phyloP scores from a whole-genome alignment of 768 basidiomycete genomes.

The Lactifluus rugatus region DNA sequence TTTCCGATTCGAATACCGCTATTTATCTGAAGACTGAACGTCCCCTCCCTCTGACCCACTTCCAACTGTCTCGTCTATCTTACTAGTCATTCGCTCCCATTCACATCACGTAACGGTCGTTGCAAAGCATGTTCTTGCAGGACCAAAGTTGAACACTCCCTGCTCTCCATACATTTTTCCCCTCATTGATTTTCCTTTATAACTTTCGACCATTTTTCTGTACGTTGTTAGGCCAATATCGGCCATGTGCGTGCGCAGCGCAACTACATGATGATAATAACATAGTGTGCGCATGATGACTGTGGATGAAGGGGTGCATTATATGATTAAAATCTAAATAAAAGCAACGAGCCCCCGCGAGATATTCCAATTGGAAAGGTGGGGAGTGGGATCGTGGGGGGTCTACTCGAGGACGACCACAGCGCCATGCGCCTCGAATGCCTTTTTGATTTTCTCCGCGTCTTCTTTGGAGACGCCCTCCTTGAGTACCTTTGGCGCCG shows the following conservation, averaged over 20 bases:
- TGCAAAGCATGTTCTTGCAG: not conserved
- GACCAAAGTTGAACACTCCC: not conserved
- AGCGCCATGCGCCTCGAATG: constrained; percentile 84
- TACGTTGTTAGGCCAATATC: constrained; percentile 8
- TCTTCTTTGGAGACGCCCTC: constrained; percentile 96
- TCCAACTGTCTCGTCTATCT: not conserved
- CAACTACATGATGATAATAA: constrained; percentile 13
- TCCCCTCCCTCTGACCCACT: not conserved
- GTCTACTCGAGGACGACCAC: constrained; percentile 74
- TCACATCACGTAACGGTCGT: not conserved
- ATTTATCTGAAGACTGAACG: constrained; percentile 77
- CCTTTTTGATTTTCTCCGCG: constrained; percentile 89
- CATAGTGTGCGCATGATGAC: not conserved
- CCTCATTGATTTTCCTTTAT: constrained; percentile 6
- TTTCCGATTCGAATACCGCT: constrained; percentile 94
- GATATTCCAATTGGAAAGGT: too few species aligned
- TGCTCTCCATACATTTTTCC: not conserved
- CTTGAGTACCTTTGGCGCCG: constrained; percentile 84
- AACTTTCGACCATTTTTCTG: constrained; percentile 4
- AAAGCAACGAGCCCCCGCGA: not conserved
- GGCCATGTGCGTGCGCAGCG: not conserved
- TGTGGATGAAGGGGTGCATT: not conserved
- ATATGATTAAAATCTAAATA: constrained; percentile 1
- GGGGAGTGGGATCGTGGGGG: not conserved
- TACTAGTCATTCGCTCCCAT: not conserved